phyloP scores from a whole-genome alignment of 768 basidiomycete species.

The Rhizopogon vulgaris region DNA sequence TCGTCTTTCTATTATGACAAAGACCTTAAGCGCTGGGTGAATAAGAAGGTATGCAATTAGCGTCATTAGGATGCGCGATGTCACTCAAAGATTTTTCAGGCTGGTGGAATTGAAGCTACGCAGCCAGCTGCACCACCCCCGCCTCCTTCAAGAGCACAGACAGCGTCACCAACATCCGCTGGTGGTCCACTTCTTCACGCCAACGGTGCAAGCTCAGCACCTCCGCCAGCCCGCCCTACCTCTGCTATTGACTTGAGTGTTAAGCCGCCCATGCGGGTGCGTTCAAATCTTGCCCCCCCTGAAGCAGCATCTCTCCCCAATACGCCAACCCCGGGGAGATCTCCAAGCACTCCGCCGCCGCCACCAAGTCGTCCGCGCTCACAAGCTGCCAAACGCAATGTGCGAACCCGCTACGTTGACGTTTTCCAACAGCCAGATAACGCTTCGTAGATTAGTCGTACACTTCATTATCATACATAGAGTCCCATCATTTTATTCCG shows the following conservation, averaged over 20 bases:
- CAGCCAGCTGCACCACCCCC: conserved; percentile 55
- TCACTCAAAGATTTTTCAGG: conserved; percentile 32
- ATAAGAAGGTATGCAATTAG: conserved; percentile 64
- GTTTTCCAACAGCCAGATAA: conserved; percentile 63
- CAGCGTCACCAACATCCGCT: conserved; percentile 69
- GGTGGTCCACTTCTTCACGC: conserved; percentile 31
- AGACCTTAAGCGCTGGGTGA: conserved; percentile 94
- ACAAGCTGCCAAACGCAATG: conserved; percentile 62
- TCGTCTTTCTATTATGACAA: conserved; percentile 89
- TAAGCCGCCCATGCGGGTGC: conserved; percentile 49
- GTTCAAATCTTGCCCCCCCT: conserved; percentile 59
- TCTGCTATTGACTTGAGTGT: conserved; percentile 58
- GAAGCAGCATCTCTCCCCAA: conserved; percentile 30
- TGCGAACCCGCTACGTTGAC: conserved; percentile 84
- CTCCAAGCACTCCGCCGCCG: conserved; percentile 19
- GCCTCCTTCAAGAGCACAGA: conserved; percentile 82
- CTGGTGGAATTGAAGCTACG: conserved; percentile 39
- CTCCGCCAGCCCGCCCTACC: conserved; percentile 48
- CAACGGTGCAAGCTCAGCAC: conserved; percentile 19
- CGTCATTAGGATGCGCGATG: neutral
- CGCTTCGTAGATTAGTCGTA: conserved; percentile 10
- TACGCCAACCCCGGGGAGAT: conserved; percentile 17
- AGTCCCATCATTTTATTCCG: neutral
- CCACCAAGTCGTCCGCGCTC: conserved; percentile 48
- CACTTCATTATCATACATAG: neutral